Base-by-base conservation (phyloP, 768 basidiomycete species). In the Boletus insuetus region DNA sequence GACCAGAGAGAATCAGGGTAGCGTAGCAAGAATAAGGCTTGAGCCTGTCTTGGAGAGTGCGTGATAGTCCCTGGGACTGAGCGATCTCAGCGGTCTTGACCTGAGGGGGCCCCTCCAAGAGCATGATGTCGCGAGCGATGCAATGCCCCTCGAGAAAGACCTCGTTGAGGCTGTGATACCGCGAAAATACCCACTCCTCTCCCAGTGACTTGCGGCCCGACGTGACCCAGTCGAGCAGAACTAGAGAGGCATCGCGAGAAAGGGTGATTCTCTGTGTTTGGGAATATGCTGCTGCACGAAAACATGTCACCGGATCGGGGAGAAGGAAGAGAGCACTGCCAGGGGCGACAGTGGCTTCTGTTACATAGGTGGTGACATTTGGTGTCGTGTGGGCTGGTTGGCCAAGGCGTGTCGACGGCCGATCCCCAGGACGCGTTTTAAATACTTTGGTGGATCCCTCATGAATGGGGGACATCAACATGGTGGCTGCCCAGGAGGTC, bases 361-460 rank as follows among this genome's bases (percentile, higher is more conserved):
- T 74, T n/a, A 74, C 75, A 67, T 94, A 91, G 39, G 71, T 76
- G 7, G 91, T 94, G 46, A 71, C 58, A 12, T 56, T 45, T 46
- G 55, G 38, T 4, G 39, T 22, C 49, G 48, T 35, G 17, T 58
- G 53, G 49, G 45, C 54, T 42, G 45, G 44, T 39, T 53, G 59
- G 54, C 48, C 45, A 44, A 64, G 55, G 37, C 73, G 71, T 43
- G 77, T 74, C 26, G 87, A 82, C 29, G 79, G 75, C 37, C 85
- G 78, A 55, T 78, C 76, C n/a, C 82, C 84, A 9, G 77, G 71
- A 22, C 94, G 83, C 19, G 78, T 75, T 72, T 94, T 95, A 78
- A 96, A 98, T 19, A 98, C 89, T 69, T 98, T 98, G 11, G 95
- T 98, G 5, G 89, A 91, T 32, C 93, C 91, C 93, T 94, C 22